Evolutionary conservation across 2,329 filamentous ascomycete genomes (phyloP).

Genomic region (Colletotrichum cereale): DNA sequence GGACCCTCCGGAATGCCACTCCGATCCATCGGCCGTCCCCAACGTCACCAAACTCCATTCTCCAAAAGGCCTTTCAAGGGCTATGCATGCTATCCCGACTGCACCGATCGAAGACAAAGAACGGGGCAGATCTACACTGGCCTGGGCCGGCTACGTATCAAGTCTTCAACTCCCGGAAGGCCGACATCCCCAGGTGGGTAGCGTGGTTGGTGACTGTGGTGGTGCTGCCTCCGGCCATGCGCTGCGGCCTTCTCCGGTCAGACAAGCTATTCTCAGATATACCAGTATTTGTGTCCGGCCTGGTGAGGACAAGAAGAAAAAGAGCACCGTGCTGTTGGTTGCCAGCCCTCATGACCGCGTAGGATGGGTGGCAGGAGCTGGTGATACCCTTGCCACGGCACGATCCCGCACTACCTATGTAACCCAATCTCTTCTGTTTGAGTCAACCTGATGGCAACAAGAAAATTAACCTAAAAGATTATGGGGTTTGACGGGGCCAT

Average conservation of each 20-base stretch:
- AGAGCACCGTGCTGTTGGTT: not conserved
- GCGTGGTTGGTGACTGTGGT: not conserved
- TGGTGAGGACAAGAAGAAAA: not conserved
- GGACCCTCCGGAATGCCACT: slow-evolving; percentile 15
- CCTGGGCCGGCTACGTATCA: not conserved
- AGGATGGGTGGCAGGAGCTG: not conserved
- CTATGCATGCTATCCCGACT: slow-evolving; percentile 29
- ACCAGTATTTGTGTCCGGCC: not conserved
- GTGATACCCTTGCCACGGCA: not conserved
- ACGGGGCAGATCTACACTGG: not conserved
- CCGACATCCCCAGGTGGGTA: not conserved
- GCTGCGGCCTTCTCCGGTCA: slow-evolving; percentile 5
- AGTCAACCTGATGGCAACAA: not conserved
- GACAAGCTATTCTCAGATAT: slow-evolving; percentile 5
- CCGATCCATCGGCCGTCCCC: not conserved
- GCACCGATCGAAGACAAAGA: slow-evolving; percentile 15
- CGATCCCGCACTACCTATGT: not conserved
- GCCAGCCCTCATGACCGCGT: not conserved
- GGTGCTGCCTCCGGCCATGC: slow-evolving; percentile 12
- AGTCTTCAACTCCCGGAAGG: slow-evolving; percentile 1
- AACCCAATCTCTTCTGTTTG: not conserved
- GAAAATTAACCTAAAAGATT: not conserved
- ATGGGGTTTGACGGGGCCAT: not conserved
- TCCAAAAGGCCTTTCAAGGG: slow-evolving; percentile 1
- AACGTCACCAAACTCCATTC: slow-evolving; percentile 18